A percentile compares a stretch with the other conserved stretches of the same genome.
These are phyloP conservation scores for Rosa chinensis DNA, from an alignment of 306 rosid species.

Conservation along the genomic window DNA sequence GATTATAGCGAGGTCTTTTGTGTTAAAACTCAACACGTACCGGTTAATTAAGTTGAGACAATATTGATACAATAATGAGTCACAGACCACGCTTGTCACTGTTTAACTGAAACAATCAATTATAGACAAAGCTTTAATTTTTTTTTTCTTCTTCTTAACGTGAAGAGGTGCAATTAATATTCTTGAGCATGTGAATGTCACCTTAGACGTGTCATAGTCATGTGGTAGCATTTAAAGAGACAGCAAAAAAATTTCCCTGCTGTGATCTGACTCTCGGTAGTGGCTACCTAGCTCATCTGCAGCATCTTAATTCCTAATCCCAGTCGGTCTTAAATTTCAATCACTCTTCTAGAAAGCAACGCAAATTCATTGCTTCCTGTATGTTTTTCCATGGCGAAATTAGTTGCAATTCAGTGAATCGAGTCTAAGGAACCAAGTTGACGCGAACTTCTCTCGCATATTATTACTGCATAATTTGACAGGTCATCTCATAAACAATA, in stretches of 20 bases:
- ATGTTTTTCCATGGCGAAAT: background rate
- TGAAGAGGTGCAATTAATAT: background rate
- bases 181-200: constrained; percentile 28
- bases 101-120: too few species aligned
- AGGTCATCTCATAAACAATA: background rate
- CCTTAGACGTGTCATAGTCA: constrained; percentile 26
- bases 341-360: background rate
- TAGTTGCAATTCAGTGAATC: background rate
- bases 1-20: too few species aligned
- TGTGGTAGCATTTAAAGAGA: constrained; percentile 35
- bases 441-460: background rate
- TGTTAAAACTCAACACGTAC: too few species aligned
- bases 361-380: background rate
- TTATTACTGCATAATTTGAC: background rate
- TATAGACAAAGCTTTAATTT: background rate
- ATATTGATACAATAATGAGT: too few species aligned
- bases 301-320: background rate
- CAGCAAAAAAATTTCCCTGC: background rate
- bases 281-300: background rate
- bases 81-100: too few species aligned
- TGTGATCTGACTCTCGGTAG: background rate
- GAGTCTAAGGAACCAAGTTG: background rate
- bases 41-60: too few species aligned
- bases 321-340: background rate
- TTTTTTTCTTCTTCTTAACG: background rate